phyloP scores from a whole-genome alignment of 371 early-diverging fungal species.

The Mucor irregularis region DNA sequence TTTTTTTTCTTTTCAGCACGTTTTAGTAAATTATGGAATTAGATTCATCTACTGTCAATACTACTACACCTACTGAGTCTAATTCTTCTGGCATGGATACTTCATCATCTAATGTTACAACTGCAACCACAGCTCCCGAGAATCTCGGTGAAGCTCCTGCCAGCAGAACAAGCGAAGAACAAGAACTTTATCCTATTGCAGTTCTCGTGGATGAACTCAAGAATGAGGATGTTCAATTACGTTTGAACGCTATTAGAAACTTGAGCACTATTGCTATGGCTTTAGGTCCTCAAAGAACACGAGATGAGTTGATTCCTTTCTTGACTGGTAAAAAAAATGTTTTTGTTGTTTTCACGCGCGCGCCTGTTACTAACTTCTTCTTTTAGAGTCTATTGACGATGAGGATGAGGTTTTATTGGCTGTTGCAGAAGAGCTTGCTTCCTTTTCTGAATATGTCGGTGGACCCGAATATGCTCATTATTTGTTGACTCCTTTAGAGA shows the following conservation, averaged over 20 bases:
- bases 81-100: neutral
- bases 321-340: slow-evolving; percentile 80
- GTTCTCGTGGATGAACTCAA: slow-evolving; percentile 96
- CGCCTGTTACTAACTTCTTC: neutral
- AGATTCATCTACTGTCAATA: neutral
- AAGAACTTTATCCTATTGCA: slow-evolving; percentile 84
- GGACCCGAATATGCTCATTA: slow-evolving; percentile 84
- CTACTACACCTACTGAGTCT: neutral
- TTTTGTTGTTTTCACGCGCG: neutral
- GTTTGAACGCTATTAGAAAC: slow-evolving; percentile 92
- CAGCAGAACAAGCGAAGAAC: slow-evolving; percentile 32
- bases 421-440: slow-evolving; percentile 93
- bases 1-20: too few relatives aligned
- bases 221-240: slow-evolving; percentile 92
- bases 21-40: slow-evolving; percentile 1
- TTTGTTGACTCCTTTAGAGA: slow-evolving; percentile 91
- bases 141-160: slow-evolving; percentile 10
- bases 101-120: slow-evolving; percentile 6
- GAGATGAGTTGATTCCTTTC: slow-evolving; percentile 96
- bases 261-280: slow-evolving; percentile 95
- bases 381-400: slow-evolving; percentile 94
- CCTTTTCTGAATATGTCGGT: slow-evolving; percentile 90
- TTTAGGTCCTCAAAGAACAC: slow-evolving; percentile 92
- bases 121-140: slow-evolving; percentile 1
- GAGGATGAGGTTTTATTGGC: slow-evolving; percentile 96